Base-by-base conservation (phyloP, 2,329 filamentous ascomycete species). In the Cytospora piceicola region DNA sequence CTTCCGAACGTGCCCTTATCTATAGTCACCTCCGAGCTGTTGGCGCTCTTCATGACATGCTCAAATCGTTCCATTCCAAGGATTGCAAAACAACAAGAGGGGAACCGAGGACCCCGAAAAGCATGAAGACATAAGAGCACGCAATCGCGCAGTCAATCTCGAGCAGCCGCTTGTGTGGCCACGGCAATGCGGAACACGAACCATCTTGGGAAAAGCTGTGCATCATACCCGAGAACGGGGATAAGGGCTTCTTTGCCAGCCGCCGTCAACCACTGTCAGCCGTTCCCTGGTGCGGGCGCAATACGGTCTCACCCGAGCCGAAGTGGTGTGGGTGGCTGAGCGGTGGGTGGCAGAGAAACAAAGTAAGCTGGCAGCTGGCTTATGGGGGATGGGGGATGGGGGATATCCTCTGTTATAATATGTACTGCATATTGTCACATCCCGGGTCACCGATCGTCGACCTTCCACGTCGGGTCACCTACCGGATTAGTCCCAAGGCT, bases 401-500 rank as follows among this genome's bases (percentile, higher is more conserved):
- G 12, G 15, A 2, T 2, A 17, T 15, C 1, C n/a, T 49, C 11
- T 20, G 12, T n/a, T 24, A 14, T 49, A 24, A 24, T 7, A 22
- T 22, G 6, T 24, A 49, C 46, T 49, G n/a, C 46, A 24, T 36
- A 36, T 15, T 49, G 5, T 20, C 20, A 49, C 17, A 24, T 14
- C 36, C 60, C 60, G 60, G 51, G 53, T 57, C 53, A n/a, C 39
- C 30, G 60, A 56, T 62, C 60, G 60, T 30, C 60, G 29, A 30
- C 39, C 60, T 57, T 24, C 22, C 53, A 7, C 27, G 22, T 57
- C 60, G 60, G 52, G 22, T 57, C 29, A 63, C 39, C 29, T 63
- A 51, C 60, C 60, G 60, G 29, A 57, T 63, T 63, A 42, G 53
- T 51, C 53, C 39, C 53, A 63, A 57, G 60, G 55, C 52, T 36